Conservation (phyloP, 2,329 filamentous ascomycete species). For the Penicillium sp. region DNA sequence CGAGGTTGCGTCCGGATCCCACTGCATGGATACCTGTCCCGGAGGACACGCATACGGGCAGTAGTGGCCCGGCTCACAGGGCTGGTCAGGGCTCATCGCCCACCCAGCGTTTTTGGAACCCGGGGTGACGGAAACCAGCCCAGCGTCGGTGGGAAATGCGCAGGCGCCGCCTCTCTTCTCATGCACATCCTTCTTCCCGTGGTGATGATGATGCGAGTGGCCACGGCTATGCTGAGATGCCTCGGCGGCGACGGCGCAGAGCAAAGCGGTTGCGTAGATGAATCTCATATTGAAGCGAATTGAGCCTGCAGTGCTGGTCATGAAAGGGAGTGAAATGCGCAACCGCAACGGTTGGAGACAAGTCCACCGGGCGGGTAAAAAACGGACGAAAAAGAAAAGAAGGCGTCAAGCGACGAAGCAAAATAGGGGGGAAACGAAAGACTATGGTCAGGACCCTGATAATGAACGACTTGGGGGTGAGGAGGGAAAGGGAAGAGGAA, state of each 20-base stretch:
- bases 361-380: slow-evolving; percentile 8
- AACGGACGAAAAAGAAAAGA: not conserved
- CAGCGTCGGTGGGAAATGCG: slow-evolving; percentile 68
- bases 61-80: slow-evolving; percentile 69
- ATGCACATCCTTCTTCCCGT: slow-evolving; percentile 31
- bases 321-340: slow-evolving; percentile 10
- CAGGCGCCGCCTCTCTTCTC: slow-evolving; percentile 64
- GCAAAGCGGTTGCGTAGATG: slow-evolving; percentile 38
- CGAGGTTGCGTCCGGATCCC: slow-evolving; percentile 70
- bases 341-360: slow-evolving; percentile 6
- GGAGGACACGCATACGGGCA: slow-evolving; percentile 79
- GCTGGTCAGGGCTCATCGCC: slow-evolving; percentile 77
- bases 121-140: slow-evolving; percentile 71
- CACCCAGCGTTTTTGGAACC: slow-evolving; percentile 70
- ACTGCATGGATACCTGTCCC: slow-evolving; percentile 78
- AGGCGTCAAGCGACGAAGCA: slow-evolving; percentile 3
- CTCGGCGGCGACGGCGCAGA: slow-evolving; percentile 43
- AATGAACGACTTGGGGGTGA: slow-evolving; percentile 35
- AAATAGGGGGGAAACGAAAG: slow-evolving; percentile 24
- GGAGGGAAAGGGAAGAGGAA: slow-evolving; percentile 20
- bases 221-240: slow-evolving; percentile 37
- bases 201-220: slow-evolving; percentile 26
- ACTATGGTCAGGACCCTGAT: slow-evolving; percentile 29
- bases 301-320: slow-evolving; percentile 5
- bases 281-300: slow-evolving; percentile 39